Percentiles rank a stretch among this genome's conserved stretches.
phyloP scores from a whole-genome alignment of 305 asterid species.

The Fraxinus floribunda region DNA sequence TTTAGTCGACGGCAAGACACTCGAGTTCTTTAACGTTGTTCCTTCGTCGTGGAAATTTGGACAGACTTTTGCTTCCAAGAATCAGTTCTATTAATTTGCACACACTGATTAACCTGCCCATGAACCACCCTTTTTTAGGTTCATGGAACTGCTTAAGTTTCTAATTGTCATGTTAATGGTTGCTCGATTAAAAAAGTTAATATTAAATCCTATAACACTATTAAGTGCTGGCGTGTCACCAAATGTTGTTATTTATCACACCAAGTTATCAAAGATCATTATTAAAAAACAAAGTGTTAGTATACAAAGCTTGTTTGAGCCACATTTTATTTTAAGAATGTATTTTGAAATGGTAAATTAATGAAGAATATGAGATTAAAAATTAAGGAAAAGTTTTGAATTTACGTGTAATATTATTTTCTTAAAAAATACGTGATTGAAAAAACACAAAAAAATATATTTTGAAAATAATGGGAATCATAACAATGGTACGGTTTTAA shows the following conservation, averaged over 20 bases:
- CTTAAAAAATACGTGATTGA: too few species aligned
- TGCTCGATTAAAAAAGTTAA: background rate
- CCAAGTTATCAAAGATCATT: background rate
- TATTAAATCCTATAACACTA: background rate
- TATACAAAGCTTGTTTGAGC: too few species aligned
- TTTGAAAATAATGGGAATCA: too few species aligned
- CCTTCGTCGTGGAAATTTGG: constrained; percentile 70
- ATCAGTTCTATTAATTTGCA: constrained; percentile 35
- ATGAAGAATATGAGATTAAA: too few species aligned
- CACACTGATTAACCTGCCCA: background rate
- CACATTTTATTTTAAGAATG: too few species aligned
- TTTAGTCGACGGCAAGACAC: constrained; percentile 38
- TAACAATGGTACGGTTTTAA: too few species aligned
- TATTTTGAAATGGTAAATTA: too few species aligned
- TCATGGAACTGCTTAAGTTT: constrained; percentile 7
- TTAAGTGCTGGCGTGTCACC: background rate
- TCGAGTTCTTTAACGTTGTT: constrained; percentile 44
- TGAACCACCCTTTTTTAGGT: constrained; percentile 21
- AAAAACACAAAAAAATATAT: too few species aligned
- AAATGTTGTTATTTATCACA: background rate
- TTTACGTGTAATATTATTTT: too few species aligned
- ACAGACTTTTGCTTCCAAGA: constrained; percentile 63
- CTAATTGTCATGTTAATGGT: background rate
- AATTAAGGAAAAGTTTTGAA: too few species aligned
- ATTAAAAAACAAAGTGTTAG: too few species aligned